Evolutionary conservation across 441 rosid species (phyloP).

Genomic region (Jatropha multifida): DNA sequence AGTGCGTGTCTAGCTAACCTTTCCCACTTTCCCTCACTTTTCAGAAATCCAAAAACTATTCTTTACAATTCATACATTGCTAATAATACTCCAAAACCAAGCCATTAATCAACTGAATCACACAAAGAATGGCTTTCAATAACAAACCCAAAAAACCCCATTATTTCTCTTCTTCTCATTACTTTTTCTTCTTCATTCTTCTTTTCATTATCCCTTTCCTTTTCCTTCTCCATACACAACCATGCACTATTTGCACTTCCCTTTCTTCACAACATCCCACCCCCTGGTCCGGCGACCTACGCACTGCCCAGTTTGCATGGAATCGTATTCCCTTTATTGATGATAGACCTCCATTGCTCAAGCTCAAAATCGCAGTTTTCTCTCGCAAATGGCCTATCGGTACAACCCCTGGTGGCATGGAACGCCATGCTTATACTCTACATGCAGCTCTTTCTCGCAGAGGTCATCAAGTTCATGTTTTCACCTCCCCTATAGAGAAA

Average conservation of each 20-base stretch:
- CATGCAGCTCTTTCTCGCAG: constrained; percentile 72
- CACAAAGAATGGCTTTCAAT: constrained; percentile 47
- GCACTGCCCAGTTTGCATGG: constrained; percentile 60
- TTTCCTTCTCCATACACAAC: constrained; percentile 60
- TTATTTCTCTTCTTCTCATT: constrained; percentile 44
- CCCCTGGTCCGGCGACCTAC: constrained; percentile 79
- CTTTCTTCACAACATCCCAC: constrained; percentile 22
- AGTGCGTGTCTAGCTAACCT: constrained; percentile 34
- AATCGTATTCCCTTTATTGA: constrained; percentile 53
- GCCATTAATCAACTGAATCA: neutral
- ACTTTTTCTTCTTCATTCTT: constrained; percentile 62
- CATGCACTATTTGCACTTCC: constrained; percentile 45
- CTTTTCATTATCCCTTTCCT: constrained; percentile 77
- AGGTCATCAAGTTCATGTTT: constrained; percentile 79
- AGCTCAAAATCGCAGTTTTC: constrained; percentile 75
- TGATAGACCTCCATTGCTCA: constrained; percentile 23
- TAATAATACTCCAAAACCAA: neutral
- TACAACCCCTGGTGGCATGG: constrained; percentile 86
- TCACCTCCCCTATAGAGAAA: constrained; percentile 66
- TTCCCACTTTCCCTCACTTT: constrained; percentile 26
- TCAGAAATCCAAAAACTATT: neutral
- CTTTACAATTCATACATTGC: no score
- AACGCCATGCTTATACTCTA: constrained; percentile 83
- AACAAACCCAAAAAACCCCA: constrained; percentile 52
- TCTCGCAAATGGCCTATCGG: constrained; percentile 90